Evolutionary conservation across 2,329 filamentous ascomycete species (phyloP).

Genomic region (Colletotrichum eleusines): DNA sequence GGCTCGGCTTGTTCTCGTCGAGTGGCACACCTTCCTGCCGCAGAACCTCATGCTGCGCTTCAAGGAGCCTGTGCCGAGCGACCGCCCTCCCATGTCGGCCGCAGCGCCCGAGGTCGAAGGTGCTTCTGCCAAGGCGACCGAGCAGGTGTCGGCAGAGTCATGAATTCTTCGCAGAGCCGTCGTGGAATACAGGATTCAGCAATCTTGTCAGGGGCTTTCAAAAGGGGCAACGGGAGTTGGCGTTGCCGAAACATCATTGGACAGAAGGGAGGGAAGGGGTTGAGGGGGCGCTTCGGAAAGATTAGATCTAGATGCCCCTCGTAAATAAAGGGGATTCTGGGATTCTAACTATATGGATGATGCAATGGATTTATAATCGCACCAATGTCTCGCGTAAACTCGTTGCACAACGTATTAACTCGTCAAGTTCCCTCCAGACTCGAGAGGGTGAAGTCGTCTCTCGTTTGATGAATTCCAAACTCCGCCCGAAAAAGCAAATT

Average conservation of each 20-base stretch:
- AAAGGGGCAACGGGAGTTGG: neutral
- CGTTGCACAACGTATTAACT: conserved; percentile 29
- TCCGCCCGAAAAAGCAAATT: neutral
- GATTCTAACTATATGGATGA: neutral
- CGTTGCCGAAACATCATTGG: neutral
- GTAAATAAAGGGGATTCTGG: neutral
- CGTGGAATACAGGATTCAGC: neutral
- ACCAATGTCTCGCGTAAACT: conserved; percentile 24
- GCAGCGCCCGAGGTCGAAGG: conserved; percentile 47
- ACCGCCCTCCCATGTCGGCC: conserved; percentile 61
- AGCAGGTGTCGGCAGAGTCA: neutral
- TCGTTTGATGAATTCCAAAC: neutral
- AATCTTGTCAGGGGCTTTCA: neutral
- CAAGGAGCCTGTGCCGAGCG: conserved; percentile 65
- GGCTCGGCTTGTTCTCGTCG: conserved; percentile 66
- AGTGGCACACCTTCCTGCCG: conserved; percentile 73
- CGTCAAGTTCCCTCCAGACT: conserved; percentile 18
- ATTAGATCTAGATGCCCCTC: conserved; percentile 20
- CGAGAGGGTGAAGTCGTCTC: neutral
- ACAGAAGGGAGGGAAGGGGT: neutral
- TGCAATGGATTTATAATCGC: neutral
- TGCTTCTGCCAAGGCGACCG: neutral
- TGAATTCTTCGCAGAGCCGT: neutral
- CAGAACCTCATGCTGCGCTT: conserved; percentile 78
- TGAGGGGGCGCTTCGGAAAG: conserved; percentile 3